Evolutionary conservation across 2,329 filamentous ascomycete genomes (phyloP).

Genomic region (Malbranchea zuffiana): DNA sequence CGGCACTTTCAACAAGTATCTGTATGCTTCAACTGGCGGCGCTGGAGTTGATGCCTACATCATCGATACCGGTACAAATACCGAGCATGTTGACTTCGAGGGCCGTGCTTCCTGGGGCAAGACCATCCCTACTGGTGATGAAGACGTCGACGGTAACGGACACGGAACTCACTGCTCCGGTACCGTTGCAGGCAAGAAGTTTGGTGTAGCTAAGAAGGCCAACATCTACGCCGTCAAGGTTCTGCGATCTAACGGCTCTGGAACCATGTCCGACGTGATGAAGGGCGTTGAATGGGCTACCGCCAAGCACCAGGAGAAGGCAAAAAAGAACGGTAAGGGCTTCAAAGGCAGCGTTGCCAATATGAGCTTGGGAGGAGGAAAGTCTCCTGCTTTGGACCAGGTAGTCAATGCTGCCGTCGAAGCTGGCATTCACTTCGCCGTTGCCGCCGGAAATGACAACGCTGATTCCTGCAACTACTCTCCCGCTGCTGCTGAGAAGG

Average conservation of each 20-base stretch:
- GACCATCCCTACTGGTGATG: slow-evolving; percentile 78
- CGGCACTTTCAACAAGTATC: slow-evolving; percentile 95
- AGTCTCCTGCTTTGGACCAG: slow-evolving; percentile 80
- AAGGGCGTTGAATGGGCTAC: slow-evolving; percentile 96
- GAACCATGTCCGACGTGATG: slow-evolving; percentile 97
- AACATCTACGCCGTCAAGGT: slow-evolving; percentile 97
- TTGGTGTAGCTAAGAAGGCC: slow-evolving; percentile 98
- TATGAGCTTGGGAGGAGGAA: slow-evolving; percentile 98
- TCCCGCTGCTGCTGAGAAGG: slow-evolving; percentile 79
- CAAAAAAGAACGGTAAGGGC: slow-evolving; percentile 75
- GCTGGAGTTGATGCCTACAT: slow-evolving; percentile 98
- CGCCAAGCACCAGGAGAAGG: slow-evolving; percentile 62
- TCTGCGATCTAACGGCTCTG: slow-evolving; percentile 89
- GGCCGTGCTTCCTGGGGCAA: slow-evolving; percentile 93
- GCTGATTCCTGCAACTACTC: slow-evolving; percentile 99
- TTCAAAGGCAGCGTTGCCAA: slow-evolving; percentile 99
- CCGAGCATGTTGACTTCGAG: slow-evolving; percentile 91
- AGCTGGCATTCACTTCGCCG: slow-evolving; percentile 90
- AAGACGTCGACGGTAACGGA: slow-evolving; percentile 87
- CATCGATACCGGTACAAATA: slow-evolving; percentile 94
- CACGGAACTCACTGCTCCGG: slow-evolving; percentile 99
- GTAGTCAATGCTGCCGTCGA: slow-evolving; percentile 90
- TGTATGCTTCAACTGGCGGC: slow-evolving; percentile 78
- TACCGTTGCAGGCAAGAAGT: slow-evolving; percentile 95
- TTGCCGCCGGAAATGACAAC: slow-evolving; percentile 97